Base-by-base conservation (phyloP, 345 rosid genomes). In the Linum lewisii region DNA sequence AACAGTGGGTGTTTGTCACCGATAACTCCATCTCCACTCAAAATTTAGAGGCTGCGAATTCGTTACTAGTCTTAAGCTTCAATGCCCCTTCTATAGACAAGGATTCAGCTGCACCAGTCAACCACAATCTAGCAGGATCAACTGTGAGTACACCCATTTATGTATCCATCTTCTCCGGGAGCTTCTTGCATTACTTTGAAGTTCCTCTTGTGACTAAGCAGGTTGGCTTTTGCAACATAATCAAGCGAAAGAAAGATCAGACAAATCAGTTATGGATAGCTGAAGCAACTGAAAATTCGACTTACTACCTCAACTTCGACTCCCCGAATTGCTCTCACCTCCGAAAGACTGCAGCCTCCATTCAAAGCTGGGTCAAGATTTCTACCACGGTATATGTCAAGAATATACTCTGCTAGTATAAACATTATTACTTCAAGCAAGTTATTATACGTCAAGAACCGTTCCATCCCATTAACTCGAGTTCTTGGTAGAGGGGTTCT, bases 1-100 rank as follows among this genome's bases (percentile, higher is more conserved):
- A 80, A 71, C 99, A 90, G 66, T 85, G 96, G 97, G 81, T 93
- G 36, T 87, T 89, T 74, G 87, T 87, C 71, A 82, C 88, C 51
- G 97, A 89, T 79, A 79, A 77, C 69, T 83, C 97, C 25, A 52
- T 66, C 11, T 74, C 66, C 55, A 55, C 56, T 21, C 68, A 66
- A 38, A 60, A 72, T 59, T 63, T 76, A 54, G 86, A 75, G 66
- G 81, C 62, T 54, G 65, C 93, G 65, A 68, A 73, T 66, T 81
- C 75, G 61, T 69, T 87, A 74, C 92, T 93, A 58, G 97, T 95
- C 67, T 84, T 90, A 75, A 81, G 80, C 80, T 90, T 93, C 77
- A 72, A 78, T 75, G 81, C 79, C 19, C 79, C 86, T 67, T 74
- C 29, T 54, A 21, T 66, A 9, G 85, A 79, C 60, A 83, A 75